Evolutionary conservation across 2,329 filamentous ascomycete genomes (phyloP).

Genomic region (Ophiostoma ips): DNA sequence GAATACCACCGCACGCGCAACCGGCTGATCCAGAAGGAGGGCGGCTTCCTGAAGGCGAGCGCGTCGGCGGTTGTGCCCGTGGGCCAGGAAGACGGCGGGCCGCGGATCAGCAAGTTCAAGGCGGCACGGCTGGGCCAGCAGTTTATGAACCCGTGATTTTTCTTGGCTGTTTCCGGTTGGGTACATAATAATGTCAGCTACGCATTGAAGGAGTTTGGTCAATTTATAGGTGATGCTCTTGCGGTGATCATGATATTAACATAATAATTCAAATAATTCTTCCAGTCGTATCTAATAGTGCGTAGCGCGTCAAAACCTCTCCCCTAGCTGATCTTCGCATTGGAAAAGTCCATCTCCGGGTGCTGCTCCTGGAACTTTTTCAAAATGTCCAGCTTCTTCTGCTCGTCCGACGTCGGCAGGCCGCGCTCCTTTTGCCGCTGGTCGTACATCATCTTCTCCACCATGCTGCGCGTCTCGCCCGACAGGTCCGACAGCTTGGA

Average conservation of each 20-base stretch:
- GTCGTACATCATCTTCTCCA: slow-evolving; percentile 99
- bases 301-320: neutral
- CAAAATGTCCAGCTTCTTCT: slow-evolving; percentile 86
- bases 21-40: slow-evolving; percentile 66
- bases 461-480: slow-evolving; percentile 89
- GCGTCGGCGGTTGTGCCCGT: slow-evolving; percentile 53
- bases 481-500: slow-evolving; percentile 86
- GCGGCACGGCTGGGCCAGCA: slow-evolving; percentile 41
- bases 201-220: neutral
- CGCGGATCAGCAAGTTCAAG: slow-evolving; percentile 59
- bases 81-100: slow-evolving; percentile 50
- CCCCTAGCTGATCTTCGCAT: slow-evolving; percentile 46
- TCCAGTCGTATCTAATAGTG: neutral
- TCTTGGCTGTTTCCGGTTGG: neutral
- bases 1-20: slow-evolving; percentile 78
- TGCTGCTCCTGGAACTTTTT: slow-evolving; percentile 81
- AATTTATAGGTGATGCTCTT: too few relatives aligned
- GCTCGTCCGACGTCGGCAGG: slow-evolving; percentile 78
- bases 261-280: neutral
- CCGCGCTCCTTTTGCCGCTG: slow-evolving; percentile 93
- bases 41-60: slow-evolving; percentile 64
- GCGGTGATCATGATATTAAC: neutral
- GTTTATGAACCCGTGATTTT: neutral
- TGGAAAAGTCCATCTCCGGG: slow-evolving; percentile 59
- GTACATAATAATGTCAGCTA: too few relatives aligned